Base-by-base conservation (phyloP, 129 eudicot genomes). In the Apium graveolens region DNA sequence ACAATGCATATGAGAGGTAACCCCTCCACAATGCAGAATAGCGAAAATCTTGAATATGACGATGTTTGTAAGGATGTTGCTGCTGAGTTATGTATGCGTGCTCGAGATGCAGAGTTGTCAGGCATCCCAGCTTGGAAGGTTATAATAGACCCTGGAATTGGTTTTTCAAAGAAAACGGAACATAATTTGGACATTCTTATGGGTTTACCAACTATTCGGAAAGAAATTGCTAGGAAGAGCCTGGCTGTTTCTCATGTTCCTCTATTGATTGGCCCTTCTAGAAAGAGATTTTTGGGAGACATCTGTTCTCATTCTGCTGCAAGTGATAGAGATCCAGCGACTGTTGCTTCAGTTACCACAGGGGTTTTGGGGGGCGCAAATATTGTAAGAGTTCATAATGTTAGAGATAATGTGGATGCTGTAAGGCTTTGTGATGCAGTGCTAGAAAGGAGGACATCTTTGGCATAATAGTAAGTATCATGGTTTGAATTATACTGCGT, bases 1-100 rank as follows among this genome's bases (percentile, higher is more conserved):
- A 51, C 83, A 18, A 91, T 95, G 98, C 98, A 94, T 80, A 94
- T 94, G 98, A 91, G 98, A 75, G 97, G 98, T 11, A 93, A 91
- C 78, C 97, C 96, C 0, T 73, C 83, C 4, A 86, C 98, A 11
- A 94, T 94, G 98, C 98, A 95, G 79, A 91, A 83, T 74, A 79
- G 76, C 11, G 92, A 91, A 71, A 95, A 95, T 76, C 73, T 95
- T 81, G 78, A 80, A 37, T 95, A 95, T 48, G 81, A 80, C 42
- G 84, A 91, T 85, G 96, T 95, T 43, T 90, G 96, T 76, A 83
- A 78, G 43, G 89, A 95, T 51, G 98, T 91, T 60, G 94, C 94
- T 24, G 53, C 73, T 0, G 98, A 95, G 85, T 63, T 95, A 49
- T 84, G 83, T 27, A 74, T 43, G 65, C 78, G 90, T 48, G 90